Evolutionary conservation across 441 rosid species (phyloP).

Genomic region (Oxalis stricta): DNA sequence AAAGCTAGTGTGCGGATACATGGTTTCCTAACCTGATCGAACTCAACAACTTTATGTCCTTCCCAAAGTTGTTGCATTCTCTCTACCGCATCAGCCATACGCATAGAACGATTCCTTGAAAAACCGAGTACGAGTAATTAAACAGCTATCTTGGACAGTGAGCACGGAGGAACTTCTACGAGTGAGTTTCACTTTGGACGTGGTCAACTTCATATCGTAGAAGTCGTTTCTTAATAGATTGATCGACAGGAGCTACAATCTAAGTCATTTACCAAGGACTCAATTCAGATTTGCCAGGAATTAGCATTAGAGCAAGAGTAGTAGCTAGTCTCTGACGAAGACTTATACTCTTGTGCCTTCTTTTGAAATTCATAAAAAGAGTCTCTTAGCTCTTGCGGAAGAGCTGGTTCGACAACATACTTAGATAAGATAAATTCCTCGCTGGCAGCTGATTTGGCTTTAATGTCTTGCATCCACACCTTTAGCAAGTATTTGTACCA

Average conservation of each 20-base stretch:
- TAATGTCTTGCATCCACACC: slow-evolving; percentile 66
- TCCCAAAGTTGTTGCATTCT: slow-evolving; percentile 52
- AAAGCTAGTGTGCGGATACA: slow-evolving; percentile 83
- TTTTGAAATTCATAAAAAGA: slow-evolving; percentile 64
- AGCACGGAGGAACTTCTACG: slow-evolving; percentile 33
- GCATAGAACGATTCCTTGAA: slow-evolving; percentile 49
- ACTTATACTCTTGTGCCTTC: slow-evolving; percentile 47
- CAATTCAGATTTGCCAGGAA: slow-evolving; percentile 21
- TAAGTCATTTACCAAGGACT: slow-evolving; percentile 28
- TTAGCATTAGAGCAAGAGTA: slow-evolving; percentile 46
- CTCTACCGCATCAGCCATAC: slow-evolving; percentile 72
- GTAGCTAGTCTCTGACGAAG: slow-evolving; percentile 63
- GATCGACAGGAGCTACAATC: slow-evolving; percentile 52
- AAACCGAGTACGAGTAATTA: slow-evolving; percentile 77
- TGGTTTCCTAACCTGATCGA: slow-evolving; percentile 49
- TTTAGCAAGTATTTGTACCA: slow-evolving; percentile 74
- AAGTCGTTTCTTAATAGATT: slow-evolving; percentile 63
- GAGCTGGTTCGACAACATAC: slow-evolving; percentile 53
- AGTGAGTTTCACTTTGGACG: slow-evolving; percentile 51
- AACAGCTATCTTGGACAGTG: slow-evolving; percentile 48
- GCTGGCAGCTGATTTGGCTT: slow-evolving; percentile 31
- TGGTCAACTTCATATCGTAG: slow-evolving; percentile 56
- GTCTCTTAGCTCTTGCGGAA: slow-evolving; percentile 65
- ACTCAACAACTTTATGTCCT: slow-evolving; percentile 46
- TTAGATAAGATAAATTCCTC: slow-evolving; percentile 65